Base-by-base conservation (phyloP, 345 rosid species). In the Arabis hirsuta region DNA sequence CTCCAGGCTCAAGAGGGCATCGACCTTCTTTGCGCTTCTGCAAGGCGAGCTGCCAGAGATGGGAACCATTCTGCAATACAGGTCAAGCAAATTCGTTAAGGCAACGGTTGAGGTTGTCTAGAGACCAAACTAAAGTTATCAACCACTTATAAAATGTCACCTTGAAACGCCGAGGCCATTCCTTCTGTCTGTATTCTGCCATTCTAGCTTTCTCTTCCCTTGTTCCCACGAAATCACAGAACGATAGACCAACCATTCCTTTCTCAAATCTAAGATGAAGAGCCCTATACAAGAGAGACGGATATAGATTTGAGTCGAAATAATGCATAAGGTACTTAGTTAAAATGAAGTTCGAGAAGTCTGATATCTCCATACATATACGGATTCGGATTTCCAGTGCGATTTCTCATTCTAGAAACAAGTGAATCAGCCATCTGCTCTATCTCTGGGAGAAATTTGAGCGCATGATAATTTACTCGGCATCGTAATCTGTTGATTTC, bases 181-280 rank as follows among this genome's bases (percentile, higher is more conserved):
- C 98, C 78, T 92, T 96, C 76, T 96, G 80, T 68, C 99, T 81
- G 73, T 96, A 92, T 73, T 83, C 95, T 16, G 96, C 97, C 99
- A 96, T 92, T 86, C 20, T 83, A 67, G 81, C 90, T 76, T 96
- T 96, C 90, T 96, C 99, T 72, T 92, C 98, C 83, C 98, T 87
- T 63, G 97, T 88, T 26, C 98, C 99, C 77, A 96, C 95, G 66
- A 96, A 96, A 81, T 96, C 99, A 34, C 99, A 96, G 67, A 96
- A 96, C 0, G 99, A 96, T 72, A 96, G 73, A 55, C 99, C 98
- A 29, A 92, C 99, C 99, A 96, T 96, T 57, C 99, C 99, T 76
- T 96, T 96, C 83, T 96, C 99, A 76, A 96, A 96, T 82, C 99
- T 87, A 78, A 96, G 99, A 84, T 96, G 99, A 73, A 96, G 93